phyloP scores from a whole-genome alignment of 352 stramenopile genomes.

The Phytophthora idaei region DNA sequence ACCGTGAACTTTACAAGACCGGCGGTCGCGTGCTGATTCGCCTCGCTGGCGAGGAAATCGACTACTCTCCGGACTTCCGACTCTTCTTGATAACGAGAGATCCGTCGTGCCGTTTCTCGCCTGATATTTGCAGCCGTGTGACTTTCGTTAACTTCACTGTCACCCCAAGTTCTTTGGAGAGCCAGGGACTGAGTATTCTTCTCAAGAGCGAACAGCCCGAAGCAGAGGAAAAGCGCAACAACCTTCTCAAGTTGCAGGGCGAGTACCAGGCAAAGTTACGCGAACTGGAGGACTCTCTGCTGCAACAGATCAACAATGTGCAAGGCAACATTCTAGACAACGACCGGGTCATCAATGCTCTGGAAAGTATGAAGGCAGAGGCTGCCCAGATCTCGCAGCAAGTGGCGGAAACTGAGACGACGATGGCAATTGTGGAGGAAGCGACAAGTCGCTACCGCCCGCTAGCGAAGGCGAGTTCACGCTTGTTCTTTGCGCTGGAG shows the following conservation, averaged over 20 bases:
- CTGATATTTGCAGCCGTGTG: slow-evolving; percentile 99
- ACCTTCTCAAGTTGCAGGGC: slow-evolving; percentile 97
- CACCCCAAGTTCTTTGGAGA: slow-evolving; percentile 97
- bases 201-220: slow-evolving; percentile 98
- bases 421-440: slow-evolving; percentile 84
- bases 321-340: slow-evolving; percentile 99
- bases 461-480: slow-evolving; percentile 90
- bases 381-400: slow-evolving; percentile 96
- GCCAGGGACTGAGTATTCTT: slow-evolving; percentile 95
- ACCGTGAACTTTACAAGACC: slow-evolving; percentile 98
- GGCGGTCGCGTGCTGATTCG: slow-evolving; percentile 97
- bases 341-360: slow-evolving; percentile 97
- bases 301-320: slow-evolving; percentile 98
- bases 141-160: slow-evolving; percentile 99
- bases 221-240: slow-evolving; percentile 95
- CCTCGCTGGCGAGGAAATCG: slow-evolving; percentile 99
- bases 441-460: slow-evolving; percentile 96
- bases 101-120: slow-evolving; percentile 96
- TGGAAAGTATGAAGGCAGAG: slow-evolving; percentile 98
- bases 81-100: slow-evolving; percentile 99
- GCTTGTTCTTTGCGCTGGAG: slow-evolving; percentile 93
- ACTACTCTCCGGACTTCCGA: slow-evolving; percentile 99
- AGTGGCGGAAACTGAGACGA: slow-evolving; percentile 81
- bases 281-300: slow-evolving; percentile 98
- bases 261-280: slow-evolving; percentile 97